Conservation (phyloP, 176 grass and related monocot species). For the Oryza longistaminata region DNA sequence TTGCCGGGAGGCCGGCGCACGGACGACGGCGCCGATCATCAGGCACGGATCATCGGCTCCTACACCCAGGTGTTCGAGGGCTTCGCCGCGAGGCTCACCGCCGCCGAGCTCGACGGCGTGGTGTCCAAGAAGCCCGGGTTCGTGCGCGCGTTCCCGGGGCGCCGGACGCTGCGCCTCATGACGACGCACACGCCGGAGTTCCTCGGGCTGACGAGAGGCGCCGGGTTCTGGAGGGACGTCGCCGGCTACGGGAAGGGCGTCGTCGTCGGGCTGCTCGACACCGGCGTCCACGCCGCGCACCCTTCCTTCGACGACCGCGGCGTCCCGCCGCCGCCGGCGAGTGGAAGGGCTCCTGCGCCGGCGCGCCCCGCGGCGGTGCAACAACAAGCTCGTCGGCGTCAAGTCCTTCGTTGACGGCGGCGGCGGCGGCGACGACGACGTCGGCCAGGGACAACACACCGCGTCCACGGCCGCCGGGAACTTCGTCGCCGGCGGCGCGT, state of each 20-base stretch:
- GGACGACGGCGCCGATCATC: not conserved
- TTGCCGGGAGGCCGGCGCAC: not conserved
- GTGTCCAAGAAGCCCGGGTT: slow-evolving; percentile 32
- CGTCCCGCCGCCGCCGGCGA: not conserved
- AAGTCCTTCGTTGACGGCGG: not conserved
- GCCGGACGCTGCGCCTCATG: not conserved
- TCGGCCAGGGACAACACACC: slow-evolving; percentile 40
- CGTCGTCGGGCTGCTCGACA: slow-evolving; percentile 53
- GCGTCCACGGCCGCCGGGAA: slow-evolving; percentile 42
- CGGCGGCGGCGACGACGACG: not conserved
- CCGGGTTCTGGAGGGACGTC: slow-evolving; percentile 11
- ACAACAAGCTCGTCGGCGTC: slow-evolving; percentile 31
- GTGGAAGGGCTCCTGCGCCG: slow-evolving; percentile 15
- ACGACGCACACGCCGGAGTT: slow-evolving; percentile 50
- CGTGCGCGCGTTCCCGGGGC: slow-evolving; percentile 32
- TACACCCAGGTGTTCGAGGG: slow-evolving; percentile 44
- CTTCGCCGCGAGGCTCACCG: slow-evolving; percentile 31
- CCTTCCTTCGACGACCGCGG: slow-evolving; percentile 11
- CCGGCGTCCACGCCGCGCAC: slow-evolving; percentile 28
- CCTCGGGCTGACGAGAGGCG: slow-evolving; percentile 6
- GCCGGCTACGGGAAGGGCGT: slow-evolving; percentile 34
- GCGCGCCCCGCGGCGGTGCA: not conserved
- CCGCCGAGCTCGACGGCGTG: slow-evolving; percentile 5
- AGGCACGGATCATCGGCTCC: slow-evolving; percentile 36
- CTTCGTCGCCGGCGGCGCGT: not conserved